These are phyloP conservation scores for Penicillium alfredii DNA, from an alignment of 495 filamentous ascomycete species.

Conservation along the genomic window DNA sequence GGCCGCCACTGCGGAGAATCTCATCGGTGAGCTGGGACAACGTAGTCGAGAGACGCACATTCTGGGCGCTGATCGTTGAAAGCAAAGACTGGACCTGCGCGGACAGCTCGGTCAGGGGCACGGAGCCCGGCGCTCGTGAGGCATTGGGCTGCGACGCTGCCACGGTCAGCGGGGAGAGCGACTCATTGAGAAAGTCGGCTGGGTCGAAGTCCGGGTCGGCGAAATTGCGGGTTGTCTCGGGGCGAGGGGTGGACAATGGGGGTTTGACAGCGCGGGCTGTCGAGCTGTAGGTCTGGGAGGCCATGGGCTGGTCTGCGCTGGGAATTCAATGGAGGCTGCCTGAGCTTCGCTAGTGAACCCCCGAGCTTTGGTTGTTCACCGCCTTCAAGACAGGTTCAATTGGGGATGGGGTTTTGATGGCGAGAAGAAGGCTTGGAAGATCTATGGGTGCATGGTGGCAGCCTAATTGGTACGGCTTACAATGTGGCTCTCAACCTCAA, in stretches of 20 bases:
- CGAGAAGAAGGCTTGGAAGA: no score
- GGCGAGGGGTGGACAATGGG: slow-evolving; percentile 44
- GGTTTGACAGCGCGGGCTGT: slow-evolving; percentile 13
- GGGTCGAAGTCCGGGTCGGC: slow-evolving; percentile 69
- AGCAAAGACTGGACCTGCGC: slow-evolving; percentile 77
- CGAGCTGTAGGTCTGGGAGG: slow-evolving; percentile 15
- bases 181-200: slow-evolving; percentile 72
- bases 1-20: slow-evolving; percentile 77
- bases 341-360: no score
- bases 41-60: slow-evolving; percentile 70
- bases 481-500: no score
- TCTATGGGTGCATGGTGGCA: no score
- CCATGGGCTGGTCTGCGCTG: no score
- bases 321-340: no score
- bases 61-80: slow-evolving; percentile 82
- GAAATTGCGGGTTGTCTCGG: slow-evolving; percentile 57
- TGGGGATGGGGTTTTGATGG: no score
- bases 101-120: slow-evolving; percentile 70
- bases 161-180: slow-evolving; percentile 53
- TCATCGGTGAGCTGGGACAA: slow-evolving; percentile 90
- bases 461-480: no score
- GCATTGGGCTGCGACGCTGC: slow-evolving; percentile 36
- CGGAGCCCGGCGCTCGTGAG: slow-evolving; percentile 39
- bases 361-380: no score
- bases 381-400: no score